Evolutionary conservation across 169 alveolate species (phyloP).

Genomic region (Babesia ovata): DNA sequence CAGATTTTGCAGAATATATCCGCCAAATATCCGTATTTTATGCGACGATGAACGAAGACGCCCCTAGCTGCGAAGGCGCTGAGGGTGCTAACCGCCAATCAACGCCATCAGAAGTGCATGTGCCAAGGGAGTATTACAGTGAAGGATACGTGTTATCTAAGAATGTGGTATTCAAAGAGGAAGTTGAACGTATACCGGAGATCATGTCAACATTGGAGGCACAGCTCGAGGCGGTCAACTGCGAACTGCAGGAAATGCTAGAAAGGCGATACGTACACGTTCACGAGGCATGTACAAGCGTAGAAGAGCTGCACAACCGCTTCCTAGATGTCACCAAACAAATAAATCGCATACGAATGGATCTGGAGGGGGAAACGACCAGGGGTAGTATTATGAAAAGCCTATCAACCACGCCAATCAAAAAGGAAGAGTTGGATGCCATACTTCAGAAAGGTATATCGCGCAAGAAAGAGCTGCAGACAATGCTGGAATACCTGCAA

Average conservation of each 20-base stretch:
- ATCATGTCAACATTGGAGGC: constrained; percentile 43
- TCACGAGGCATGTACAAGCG: constrained; percentile 48
- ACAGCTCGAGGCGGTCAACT: constrained; percentile 47
- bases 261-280: constrained; percentile 59
- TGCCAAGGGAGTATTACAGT: constrained; percentile 55
- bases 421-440: constrained; percentile 14
- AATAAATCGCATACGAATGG: constrained; percentile 24
- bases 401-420: background rate
- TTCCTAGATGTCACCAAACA: constrained; percentile 37
- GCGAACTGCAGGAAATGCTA: constrained; percentile 55
- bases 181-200: constrained; percentile 47
- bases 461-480: constrained; percentile 19
- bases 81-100: background rate
- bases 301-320: constrained; percentile 46
- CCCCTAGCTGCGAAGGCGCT: background rate
- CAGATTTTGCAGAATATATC: constrained; percentile 50
- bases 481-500: constrained; percentile 28
- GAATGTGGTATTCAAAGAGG: constrained; percentile 32
- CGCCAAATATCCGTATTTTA: constrained; percentile 38
- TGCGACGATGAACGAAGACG: constrained; percentile 13
- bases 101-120: constrained; percentile 9
- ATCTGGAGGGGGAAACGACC: constrained; percentile 20
- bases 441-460: constrained; percentile 21
- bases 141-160: constrained; percentile 34
- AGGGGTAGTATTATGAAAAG: background rate